These are phyloP conservation scores for Starmera caribaea DNA, from an alignment of 805 yeast species.

Conservation along the genomic window DNA sequence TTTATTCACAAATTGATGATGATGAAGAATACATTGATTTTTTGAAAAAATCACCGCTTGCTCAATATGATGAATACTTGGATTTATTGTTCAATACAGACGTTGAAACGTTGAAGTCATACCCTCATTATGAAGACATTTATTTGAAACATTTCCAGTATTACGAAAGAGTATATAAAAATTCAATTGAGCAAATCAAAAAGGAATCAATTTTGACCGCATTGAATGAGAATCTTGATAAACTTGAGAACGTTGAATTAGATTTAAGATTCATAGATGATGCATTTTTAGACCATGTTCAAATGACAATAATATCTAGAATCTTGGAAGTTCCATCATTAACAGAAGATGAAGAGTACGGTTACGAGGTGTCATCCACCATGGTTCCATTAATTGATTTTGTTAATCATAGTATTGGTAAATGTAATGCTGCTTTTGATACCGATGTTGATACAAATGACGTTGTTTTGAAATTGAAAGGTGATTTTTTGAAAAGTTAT, in stretches of 20 bases:
- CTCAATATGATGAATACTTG: conserved; percentile 21
- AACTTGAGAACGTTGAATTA: conserved; percentile 17
- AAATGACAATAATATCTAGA: conserved; percentile 46
- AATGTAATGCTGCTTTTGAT: conserved; percentile 49
- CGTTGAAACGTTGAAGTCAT: conserved; percentile 17
- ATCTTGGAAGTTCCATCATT: conserved; percentile 54
- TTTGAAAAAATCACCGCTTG: conserved; percentile 14
- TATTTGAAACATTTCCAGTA: conserved; percentile 15
- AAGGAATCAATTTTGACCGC: conserved; percentile 10
- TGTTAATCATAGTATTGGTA: conserved; percentile 45
- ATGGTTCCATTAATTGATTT: conserved; percentile 61
- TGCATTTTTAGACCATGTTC: conserved; percentile 15
- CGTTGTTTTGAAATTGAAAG: conserved; percentile 28
- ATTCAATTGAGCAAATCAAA: conserved; percentile 10
- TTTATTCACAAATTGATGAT: conserved; percentile 1
- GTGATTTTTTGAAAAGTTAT: conserved; percentile 1
- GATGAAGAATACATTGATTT: conserved; percentile 3
- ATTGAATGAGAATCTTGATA: conserved; percentile 16
- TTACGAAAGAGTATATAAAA: conserved; percentile 11
- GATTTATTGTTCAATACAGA: conserved; percentile 23
- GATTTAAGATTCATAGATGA: conserved; percentile 4
- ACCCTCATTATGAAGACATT: conserved; percentile 17
- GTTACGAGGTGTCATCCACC: conserved; percentile 39
- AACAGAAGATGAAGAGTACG: conserved; percentile 18
- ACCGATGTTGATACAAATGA: conserved; percentile 37